Conservation (phyloP, 352 stramenopile species). For the Pythium aphanidermatum region DNA sequence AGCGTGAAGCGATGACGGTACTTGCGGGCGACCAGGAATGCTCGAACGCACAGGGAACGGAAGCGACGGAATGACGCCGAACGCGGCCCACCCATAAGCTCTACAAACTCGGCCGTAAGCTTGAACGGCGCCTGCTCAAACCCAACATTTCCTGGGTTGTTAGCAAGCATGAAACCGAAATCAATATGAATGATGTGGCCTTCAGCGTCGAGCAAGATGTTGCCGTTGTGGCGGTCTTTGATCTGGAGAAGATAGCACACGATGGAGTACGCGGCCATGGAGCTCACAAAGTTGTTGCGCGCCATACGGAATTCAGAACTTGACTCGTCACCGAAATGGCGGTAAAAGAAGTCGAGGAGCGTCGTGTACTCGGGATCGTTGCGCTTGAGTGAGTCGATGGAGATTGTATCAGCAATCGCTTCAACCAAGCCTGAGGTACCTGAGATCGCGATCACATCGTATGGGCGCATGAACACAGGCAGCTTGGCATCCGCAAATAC, state of each 20-base stretch:
- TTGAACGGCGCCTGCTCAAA: conserved; percentile 98
- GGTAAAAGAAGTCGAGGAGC: conserved; percentile 92
- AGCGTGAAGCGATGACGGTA: conserved; percentile 94
- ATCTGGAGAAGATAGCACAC: conserved; percentile 96
- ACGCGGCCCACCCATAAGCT: conserved; percentile 92
- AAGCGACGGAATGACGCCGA: conserved; percentile 93
- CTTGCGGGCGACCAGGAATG: conserved; percentile 94
- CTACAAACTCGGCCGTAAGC: conserved; percentile 95
- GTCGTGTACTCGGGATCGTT: conserved; percentile 91
- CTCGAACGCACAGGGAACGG: conserved; percentile 92
- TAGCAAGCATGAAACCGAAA: conserved; percentile 94
- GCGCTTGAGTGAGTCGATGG: conserved; percentile 97
- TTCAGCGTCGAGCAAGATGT: conserved; percentile 95
- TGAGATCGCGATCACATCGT: conserved; percentile 95
- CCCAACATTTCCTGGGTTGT: conserved; percentile 89
- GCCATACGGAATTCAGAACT: conserved; percentile 70
- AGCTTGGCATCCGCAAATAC: conserved; percentile 94
- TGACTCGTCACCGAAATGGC: conserved; percentile 86
- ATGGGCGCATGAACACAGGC: conserved; percentile 93
- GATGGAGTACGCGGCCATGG: conserved; percentile 89
- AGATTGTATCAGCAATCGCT: conserved; percentile 95
- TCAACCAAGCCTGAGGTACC: conserved; percentile 94
- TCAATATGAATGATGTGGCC: conserved; percentile 98
- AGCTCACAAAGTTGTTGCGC: conserved; percentile 84
- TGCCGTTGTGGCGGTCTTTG: conserved; percentile 98